Evolutionary conservation across 352 stramenopile genomes (phyloP).

Genomic region (Pilasporangium apinafurcum): DNA sequence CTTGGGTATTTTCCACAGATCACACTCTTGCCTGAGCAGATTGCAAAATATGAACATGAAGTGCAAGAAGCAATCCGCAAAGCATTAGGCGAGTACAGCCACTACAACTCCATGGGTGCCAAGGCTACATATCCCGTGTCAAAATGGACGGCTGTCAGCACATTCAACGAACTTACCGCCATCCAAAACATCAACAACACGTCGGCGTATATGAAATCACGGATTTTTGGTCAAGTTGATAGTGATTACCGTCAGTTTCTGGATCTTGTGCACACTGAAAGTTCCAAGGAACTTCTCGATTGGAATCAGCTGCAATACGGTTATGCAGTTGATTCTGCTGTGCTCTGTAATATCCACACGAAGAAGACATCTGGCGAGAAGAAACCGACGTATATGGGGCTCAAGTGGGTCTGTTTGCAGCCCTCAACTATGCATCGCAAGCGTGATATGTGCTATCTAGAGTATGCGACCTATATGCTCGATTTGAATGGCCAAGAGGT

Average conservation of each 20-base stretch:
- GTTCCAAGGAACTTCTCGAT: conserved; percentile 50
- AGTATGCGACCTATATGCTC: conserved; percentile 69
- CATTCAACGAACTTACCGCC: conserved; percentile 18
- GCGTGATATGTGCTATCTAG: conserved; percentile 63
- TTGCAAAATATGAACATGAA: conserved; percentile 24
- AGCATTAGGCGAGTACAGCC: conserved; percentile 33
- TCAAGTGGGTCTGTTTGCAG: conserved; percentile 77
- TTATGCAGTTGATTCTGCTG: conserved; percentile 51
- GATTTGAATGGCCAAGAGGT: conserved; percentile 53
- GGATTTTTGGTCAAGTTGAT: conserved; percentile 54
- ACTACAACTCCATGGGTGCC: conserved; percentile 31
- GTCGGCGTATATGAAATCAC: conserved; percentile 23
- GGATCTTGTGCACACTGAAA: conserved; percentile 63
- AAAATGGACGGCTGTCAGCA: conserved; percentile 10
- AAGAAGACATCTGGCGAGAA: conserved; percentile 10
- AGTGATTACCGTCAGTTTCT: conserved; percentile 59
- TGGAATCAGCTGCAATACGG: conserved; percentile 68
- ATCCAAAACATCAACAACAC: conserved; percentile 5
- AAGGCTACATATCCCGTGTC: conserved; percentile 9
- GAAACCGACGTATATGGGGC: conserved; percentile 59
- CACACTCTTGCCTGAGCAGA: conserved; percentile 16
- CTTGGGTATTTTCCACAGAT: conserved; percentile 38
- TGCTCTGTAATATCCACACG: conserved; percentile 72
- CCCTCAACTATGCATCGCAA: conserved; percentile 53
- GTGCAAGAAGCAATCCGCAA: conserved; percentile 25